phyloP scores from a whole-genome alignment of 352 stramenopile genomes.

The Phytophthora quininea region DNA sequence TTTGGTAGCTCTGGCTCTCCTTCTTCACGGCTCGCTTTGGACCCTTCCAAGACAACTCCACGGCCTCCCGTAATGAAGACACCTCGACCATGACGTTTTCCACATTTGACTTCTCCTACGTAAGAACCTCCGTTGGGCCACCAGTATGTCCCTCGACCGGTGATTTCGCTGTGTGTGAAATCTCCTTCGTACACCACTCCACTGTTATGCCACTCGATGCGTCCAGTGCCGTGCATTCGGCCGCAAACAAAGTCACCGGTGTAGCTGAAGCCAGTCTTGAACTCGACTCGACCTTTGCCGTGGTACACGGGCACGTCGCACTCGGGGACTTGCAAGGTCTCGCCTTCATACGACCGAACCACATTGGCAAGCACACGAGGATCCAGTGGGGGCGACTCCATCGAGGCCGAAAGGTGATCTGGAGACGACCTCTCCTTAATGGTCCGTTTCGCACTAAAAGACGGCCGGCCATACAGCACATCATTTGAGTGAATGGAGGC shows the following conservation, averaged over 20 bases:
- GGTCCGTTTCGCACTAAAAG: no score
- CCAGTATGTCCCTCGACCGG: slow-evolving; percentile 59
- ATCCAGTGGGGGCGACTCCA: slow-evolving; percentile 45
- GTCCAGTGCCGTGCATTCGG: slow-evolving; percentile 77
- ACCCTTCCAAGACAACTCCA: slow-evolving; percentile 16
- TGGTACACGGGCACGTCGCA: slow-evolving; percentile 67
- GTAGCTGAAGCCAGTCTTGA: slow-evolving; percentile 77
- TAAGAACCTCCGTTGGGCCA: slow-evolving; percentile 90
- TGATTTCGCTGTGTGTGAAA: slow-evolving; percentile 76
- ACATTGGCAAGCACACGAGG: slow-evolving; percentile 66
- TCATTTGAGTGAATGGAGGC: no score
- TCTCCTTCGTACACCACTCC: slow-evolving; percentile 61
- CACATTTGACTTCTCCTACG: slow-evolving; percentile 65
- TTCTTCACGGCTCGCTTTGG: slow-evolving; percentile 6
- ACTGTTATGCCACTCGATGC: slow-evolving; percentile 58
- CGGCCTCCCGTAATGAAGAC: slow-evolving; percentile 55
- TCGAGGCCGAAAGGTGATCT: background rate
- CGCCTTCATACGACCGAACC: slow-evolving; percentile 52
- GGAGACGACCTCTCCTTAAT: no score
- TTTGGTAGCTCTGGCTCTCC: slow-evolving; percentile 1
- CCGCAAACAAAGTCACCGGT: slow-evolving; percentile 63
- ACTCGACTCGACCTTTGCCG: slow-evolving; percentile 55
- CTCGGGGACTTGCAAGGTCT: slow-evolving; percentile 42
- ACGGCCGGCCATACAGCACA: no score
- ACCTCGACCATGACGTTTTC: slow-evolving; percentile 79